A percentile compares a stretch with the other conserved stretches of the same genome.
Evolutionary conservation across 2,329 filamentous ascomycete genomes (phyloP).

Genomic region (Knufia petricola): DNA sequence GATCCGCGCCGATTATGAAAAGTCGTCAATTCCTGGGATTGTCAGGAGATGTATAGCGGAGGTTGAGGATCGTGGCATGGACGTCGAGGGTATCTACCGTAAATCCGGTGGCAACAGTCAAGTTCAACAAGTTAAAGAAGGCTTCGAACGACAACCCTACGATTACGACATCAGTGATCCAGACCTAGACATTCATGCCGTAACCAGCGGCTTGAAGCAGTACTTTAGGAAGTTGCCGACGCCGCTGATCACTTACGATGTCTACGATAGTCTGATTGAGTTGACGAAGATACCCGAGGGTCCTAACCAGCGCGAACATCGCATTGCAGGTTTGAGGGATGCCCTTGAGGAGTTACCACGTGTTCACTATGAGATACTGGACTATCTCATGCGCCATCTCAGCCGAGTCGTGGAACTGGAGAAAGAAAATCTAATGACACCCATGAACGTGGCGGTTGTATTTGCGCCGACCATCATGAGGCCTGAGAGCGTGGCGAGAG

Average conservation of each 20-base stretch:
- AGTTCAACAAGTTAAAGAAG: slow-evolving; percentile 80
- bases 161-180: slow-evolving; percentile 91
- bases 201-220: slow-evolving; percentile 92
- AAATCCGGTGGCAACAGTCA: slow-evolving; percentile 92
- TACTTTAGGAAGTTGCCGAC: slow-evolving; percentile 90
- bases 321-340: slow-evolving; percentile 60
- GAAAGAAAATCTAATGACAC: slow-evolving; percentile 87
- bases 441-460: slow-evolving; percentile 90
- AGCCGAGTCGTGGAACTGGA: slow-evolving; percentile 75
- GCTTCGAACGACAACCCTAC: slow-evolving; percentile 66
- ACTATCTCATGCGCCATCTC: slow-evolving; percentile 90
- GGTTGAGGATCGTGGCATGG: slow-evolving; percentile 88
- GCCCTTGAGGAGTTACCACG: slow-evolving; percentile 71
- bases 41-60: slow-evolving; percentile 93
- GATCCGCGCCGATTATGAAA: slow-evolving; percentile 78
- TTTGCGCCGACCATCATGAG: slow-evolving; percentile 98
- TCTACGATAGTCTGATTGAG: slow-evolving; percentile 83
- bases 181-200: slow-evolving; percentile 86
- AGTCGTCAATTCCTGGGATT: slow-evolving; percentile 77
- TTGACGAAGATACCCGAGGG: slow-evolving; percentile 41
- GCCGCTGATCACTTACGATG: slow-evolving; percentile 81
- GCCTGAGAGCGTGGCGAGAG: slow-evolving; percentile 75
- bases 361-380: slow-evolving; percentile 77
- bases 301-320: slow-evolving; percentile 50
- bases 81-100: slow-evolving; percentile 92